These are phyloP conservation scores for Trichoderma cornu-damae DNA, from an alignment of 2,329 filamentous ascomycete species.

Conservation along the genomic window DNA sequence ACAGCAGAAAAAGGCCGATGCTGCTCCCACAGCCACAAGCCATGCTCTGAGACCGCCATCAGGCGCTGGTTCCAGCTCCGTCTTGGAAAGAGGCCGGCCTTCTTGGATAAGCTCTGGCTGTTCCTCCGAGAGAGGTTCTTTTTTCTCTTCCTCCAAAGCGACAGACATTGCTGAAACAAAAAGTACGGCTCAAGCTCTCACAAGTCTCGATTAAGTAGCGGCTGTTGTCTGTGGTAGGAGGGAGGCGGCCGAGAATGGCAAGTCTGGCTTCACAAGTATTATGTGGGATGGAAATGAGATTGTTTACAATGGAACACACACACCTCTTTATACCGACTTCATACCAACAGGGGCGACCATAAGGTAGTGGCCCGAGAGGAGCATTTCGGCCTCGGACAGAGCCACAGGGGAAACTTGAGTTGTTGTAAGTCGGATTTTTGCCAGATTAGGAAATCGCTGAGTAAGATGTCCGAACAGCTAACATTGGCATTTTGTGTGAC, in stretches of 20 bases:
- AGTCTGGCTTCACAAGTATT: too few species aligned
- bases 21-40: constrained; percentile 37
- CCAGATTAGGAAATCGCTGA: constrained; percentile 21
- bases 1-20: constrained; percentile 35
- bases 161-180: background rate
- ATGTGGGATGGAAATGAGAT: background rate
- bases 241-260: too few species aligned
- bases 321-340: too few species aligned
- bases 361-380: background rate
- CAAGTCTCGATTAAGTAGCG: background rate
- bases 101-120: background rate
- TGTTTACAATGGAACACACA: background rate
- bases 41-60: constrained; percentile 37
- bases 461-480: background rate
- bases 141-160: background rate
- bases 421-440: constrained; percentile 7
- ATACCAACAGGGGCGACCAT: background rate
- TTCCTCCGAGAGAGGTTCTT: background rate
- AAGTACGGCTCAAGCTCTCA: background rate
- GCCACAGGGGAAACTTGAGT: too few species aligned
- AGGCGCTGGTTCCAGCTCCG: constrained; percentile 21
- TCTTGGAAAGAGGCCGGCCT: background rate
- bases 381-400: background rate
- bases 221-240: too few species aligned
- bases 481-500: too few species aligned